phyloP scores from a whole-genome alignment of 2,329 filamentous ascomycete genomes.

The Aureobasidium sp. region DNA sequence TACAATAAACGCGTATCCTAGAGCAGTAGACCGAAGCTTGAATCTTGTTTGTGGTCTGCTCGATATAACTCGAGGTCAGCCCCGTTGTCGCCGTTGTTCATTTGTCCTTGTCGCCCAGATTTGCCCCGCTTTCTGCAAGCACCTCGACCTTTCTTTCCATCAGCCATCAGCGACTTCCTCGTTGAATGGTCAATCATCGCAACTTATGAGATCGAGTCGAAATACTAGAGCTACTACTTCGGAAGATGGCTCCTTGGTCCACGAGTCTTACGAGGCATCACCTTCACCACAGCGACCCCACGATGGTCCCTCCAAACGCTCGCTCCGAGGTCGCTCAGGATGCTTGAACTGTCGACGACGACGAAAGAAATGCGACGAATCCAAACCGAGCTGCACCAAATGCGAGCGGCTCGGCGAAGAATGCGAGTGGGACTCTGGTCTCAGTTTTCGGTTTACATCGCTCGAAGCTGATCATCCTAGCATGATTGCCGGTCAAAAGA shows the following conservation, averaged over 20 bases:
- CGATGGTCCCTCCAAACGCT: not conserved
- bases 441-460: constrained; percentile 22
- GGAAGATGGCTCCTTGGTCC: not conserved
- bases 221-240: not conserved
- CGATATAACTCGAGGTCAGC: not conserved
- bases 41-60: not conserved
- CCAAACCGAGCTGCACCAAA: constrained; percentile 27
- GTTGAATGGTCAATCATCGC: not conserved
- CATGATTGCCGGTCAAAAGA: constrained; percentile 23
- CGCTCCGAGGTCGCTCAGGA: constrained; percentile 26
- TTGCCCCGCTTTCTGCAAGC: not conserved
- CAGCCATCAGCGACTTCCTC: not conserved
- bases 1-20: not conserved
- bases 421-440: constrained; percentile 24
- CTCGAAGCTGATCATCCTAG: constrained; percentile 28
- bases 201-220: not conserved
- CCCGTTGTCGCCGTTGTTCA: not conserved
- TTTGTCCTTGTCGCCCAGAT: not conserved
- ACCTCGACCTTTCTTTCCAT: not conserved
- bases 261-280: not conserved
- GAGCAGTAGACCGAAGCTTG: not conserved
- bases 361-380: constrained; percentile 29
- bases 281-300: not conserved
- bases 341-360: constrained; percentile 30
- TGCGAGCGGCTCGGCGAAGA: constrained; percentile 25